Base-by-base conservation (phyloP, 2,329 filamentous ascomycete genomes). In the Cucurbitaria berberidis region DNA sequence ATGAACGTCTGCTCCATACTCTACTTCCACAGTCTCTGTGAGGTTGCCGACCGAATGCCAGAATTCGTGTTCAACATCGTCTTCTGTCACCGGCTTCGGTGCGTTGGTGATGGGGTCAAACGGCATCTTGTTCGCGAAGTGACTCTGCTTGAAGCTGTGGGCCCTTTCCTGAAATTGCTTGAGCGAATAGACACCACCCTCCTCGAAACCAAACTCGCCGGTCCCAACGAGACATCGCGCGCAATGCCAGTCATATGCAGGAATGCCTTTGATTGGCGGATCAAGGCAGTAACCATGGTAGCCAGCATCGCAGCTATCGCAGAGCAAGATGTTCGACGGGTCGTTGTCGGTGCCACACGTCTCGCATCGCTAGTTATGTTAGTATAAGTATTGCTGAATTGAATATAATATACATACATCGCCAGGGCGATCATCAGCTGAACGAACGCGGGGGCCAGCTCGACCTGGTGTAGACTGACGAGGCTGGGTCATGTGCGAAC, bases 1-100 rank as follows among this genome's bases (percentile, higher is more conserved):
- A 74, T 99, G 95, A 47, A 99, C 97, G 68, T 99, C 95, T 9
- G 95, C 95, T 34, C 95, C 95, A 68, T 99, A 99, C 71, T 99
- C 95, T 2, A 99, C 95, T 74, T 98, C 95, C 1, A 98, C 93
- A 0, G 92, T 96, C 74, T 98, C 95, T 57, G 96, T 93, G 45
- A 97, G 83, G 67, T 93, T 96, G 42, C 95, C 91, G 0, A 98
- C 95, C 8, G 98, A 83, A 64, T 91, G 86, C 95, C 95, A 99
- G 74, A 99, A 99, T 71, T 99, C 95, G 18, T 87, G 87, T 76
- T 99, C 95, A 3, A 99, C 91, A 62, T 98, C 95, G 58, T 98
- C 93, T 72, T 99, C 95, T 0, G 90, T 93, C 26, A 96, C 89
- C 0, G 89, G 89, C 35, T 88, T 85, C 60, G 90, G 87, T 26